Conservation (phyloP, 2,329 filamentous ascomycete genomes). For the Plectosphaerella cucumerina region DNA sequence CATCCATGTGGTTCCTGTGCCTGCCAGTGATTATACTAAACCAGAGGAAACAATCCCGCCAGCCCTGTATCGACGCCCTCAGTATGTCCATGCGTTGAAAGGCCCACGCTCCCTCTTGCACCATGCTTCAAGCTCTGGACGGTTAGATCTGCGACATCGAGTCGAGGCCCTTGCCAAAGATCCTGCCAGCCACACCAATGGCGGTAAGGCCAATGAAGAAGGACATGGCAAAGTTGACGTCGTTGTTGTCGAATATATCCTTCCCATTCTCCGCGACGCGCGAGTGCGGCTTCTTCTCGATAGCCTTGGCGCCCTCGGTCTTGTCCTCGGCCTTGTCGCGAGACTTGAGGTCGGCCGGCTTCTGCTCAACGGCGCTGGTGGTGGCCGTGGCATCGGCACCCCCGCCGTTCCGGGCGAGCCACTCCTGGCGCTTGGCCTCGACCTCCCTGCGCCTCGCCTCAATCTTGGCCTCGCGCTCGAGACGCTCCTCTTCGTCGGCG, state of each 20-base stretch:
- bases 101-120: too few species aligned
- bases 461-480: slow-evolving; percentile 35
- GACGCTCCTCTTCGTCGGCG: slow-evolving; percentile 24
- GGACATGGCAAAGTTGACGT: slow-evolving; percentile 92
- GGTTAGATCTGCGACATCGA: too few species aligned
- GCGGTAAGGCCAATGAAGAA: slow-evolving; percentile 72
- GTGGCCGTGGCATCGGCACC: slow-evolving; percentile 26
- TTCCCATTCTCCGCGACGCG: slow-evolving; percentile 60
- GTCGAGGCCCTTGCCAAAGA: slow-evolving; percentile 52
- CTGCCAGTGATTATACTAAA: too few species aligned
- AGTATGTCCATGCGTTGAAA: too few species aligned
- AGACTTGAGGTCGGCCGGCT: slow-evolving; percentile 17
- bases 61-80: too few species aligned
- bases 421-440: not conserved
- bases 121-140: too few species aligned
- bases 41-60: not conserved
- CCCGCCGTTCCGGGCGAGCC: slow-evolving; percentile 18
- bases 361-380: slow-evolving; percentile 13
- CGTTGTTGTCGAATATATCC: slow-evolving; percentile 89
- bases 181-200: slow-evolving; percentile 62
- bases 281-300: slow-evolving; percentile 46
- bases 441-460: slow-evolving; percentile 17
- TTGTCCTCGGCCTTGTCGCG: slow-evolving; percentile 33
- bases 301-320: slow-evolving; percentile 47
- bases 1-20: too few species aligned